Evolutionary conservation across 2,329 filamentous ascomycete species (phyloP).

Genomic region (Ophiostoma piceae): DNA sequence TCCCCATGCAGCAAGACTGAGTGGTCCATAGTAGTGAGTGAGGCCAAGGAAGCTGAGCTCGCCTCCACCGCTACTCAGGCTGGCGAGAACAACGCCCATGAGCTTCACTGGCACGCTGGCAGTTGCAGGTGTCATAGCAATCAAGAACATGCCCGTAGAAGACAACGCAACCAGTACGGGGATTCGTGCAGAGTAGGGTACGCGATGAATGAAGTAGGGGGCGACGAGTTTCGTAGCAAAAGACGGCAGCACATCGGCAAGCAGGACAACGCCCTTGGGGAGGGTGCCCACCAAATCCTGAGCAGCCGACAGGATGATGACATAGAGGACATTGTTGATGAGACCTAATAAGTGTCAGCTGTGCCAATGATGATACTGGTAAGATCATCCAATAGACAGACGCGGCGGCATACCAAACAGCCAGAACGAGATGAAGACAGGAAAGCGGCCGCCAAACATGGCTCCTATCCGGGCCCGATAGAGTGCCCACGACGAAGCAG

Average conservation of each 20-base stretch:
- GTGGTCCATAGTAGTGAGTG: conserved; percentile 87
- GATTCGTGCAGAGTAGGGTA: conserved; percentile 75
- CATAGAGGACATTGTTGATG: conserved; percentile 97
- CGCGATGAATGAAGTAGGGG: conserved; percentile 86
- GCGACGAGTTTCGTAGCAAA: conserved; percentile 83
- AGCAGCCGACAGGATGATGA: conserved; percentile 90
- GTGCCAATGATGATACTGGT: neutral
- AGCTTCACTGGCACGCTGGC: conserved; percentile 69
- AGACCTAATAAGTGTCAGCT: conserved; percentile 51
- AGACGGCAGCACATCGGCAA: conserved; percentile 86
- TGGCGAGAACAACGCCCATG: conserved; percentile 76
- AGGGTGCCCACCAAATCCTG: conserved; percentile 86
- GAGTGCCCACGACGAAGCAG: conserved; percentile 64
- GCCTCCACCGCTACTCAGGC: conserved; percentile 76
- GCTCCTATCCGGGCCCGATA: conserved; percentile 61
- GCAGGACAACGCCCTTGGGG: conserved; percentile 86
- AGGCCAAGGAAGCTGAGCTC: conserved; percentile 87
- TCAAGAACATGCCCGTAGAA: conserved; percentile 78
- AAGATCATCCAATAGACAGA: neutral
- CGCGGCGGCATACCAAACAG: conserved; percentile 64
- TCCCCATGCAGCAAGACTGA: conserved; percentile 85
- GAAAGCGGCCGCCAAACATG: conserved; percentile 58
- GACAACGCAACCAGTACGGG: conserved; percentile 70
- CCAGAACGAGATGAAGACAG: conserved; percentile 82
- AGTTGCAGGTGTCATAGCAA: conserved; percentile 68